Base-by-base conservation (phyloP, 1,284 basidiomycete genomes). In the Trichosporon faecale region DNA sequence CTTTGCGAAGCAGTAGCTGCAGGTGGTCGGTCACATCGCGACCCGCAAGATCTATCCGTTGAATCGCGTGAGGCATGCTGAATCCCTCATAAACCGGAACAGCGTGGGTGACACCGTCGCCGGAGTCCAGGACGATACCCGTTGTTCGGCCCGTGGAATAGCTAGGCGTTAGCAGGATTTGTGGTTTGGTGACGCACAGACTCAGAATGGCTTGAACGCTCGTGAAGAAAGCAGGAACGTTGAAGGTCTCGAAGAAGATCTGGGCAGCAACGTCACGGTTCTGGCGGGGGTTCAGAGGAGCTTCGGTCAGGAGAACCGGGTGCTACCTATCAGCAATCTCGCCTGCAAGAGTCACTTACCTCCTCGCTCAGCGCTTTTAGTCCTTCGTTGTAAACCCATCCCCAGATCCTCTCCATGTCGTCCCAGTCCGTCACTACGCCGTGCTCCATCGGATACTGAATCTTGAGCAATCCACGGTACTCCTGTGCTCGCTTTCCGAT, bases 11-110 rank as follows among this genome's bases (percentile, higher is more conserved):
- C 35, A 98, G 88, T 4, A 97, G 85, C 81, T 99, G 97, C 40
- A 99, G 88, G 78, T 98, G 90, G 78, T 99, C 95, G 25, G 97
- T 99, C 55, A 99, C 93, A 80, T 98, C 95, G 81, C 95, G 87
- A 76, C 97, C 97, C 25, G 97, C 97, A 6, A 99, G 89, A 82
- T 99, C 97, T 69, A 98, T 91, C 78, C 97, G 86, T 67, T 95
- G 90, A 75, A 99, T 96, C 44, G 97, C 96, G 80, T 99, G 94
- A 44, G 96, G 95, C 93, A 99, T 98, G 9, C 94, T 95, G 85
- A 99, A 99, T 0, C 97, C 97, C 82, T 99, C 97, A 79, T 97
- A 99, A 11, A 99, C 97, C 2, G 97, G 97, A 2, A 99, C 97
- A 2, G 97, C 94, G 76, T 99, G 97, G 23, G 97, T 98, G 1